Evolutionary conservation across 345 rosid genomes (phyloP).

Genomic region (Nephelium lappaceum): DNA sequence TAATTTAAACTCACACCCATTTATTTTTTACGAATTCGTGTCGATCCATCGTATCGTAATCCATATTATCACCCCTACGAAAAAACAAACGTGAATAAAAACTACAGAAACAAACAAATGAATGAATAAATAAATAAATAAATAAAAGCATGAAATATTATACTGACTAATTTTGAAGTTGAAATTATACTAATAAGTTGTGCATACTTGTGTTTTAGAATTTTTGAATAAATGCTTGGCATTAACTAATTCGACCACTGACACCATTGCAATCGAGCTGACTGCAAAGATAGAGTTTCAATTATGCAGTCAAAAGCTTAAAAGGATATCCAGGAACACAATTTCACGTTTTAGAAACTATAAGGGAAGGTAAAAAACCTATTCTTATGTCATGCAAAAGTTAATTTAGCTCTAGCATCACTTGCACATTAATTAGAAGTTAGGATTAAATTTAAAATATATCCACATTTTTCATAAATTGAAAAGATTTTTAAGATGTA

Average conservation of each 20-base stretch:
- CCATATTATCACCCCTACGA: no score
- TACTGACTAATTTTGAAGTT: background rate
- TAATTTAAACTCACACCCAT: no score
- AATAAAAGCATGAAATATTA: background rate
- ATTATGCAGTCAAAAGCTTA: constrained; percentile 15
- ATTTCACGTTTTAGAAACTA: constrained; percentile 2
- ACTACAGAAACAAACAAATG: background rate
- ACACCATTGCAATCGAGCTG: constrained; percentile 75
- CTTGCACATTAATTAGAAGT: constrained; percentile 74
- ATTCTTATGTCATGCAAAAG: constrained; percentile 1
- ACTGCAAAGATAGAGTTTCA: constrained; percentile 49
- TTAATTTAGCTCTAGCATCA: constrained; percentile 8
- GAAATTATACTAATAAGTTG: constrained; percentile 6
- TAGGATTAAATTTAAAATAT: constrained; percentile 38
- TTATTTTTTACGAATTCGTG: no score
- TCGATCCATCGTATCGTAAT: no score
- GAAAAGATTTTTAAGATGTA: no score
- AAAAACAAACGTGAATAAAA: background rate
- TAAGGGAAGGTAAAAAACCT: constrained; percentile 4
- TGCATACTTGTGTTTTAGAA: constrained; percentile 75
- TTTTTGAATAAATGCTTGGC: constrained; percentile 52
- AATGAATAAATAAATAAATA: background rate
- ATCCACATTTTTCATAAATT: background rate
- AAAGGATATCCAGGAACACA: constrained; percentile 1
- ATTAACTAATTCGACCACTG: constrained; percentile 59